A percentile compares a stretch with the other conserved stretches of the same genome.
phyloP scores from a whole-genome alignment of 176 grass and related monocot species.

The Phoenix roebelenii region DNA sequence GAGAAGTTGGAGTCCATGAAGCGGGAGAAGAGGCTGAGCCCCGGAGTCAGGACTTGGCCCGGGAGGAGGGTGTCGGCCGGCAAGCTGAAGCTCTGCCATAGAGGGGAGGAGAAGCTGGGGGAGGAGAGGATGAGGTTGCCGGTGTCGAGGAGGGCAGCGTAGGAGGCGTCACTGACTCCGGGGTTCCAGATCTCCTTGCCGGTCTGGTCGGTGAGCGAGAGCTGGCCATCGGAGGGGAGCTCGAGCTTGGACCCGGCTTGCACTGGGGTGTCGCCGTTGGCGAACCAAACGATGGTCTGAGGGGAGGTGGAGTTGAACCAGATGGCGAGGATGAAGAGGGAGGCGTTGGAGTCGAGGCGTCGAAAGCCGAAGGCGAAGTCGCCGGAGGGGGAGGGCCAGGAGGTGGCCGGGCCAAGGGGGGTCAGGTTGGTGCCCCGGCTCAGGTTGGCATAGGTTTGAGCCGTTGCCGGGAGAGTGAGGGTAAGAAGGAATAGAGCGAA shows the following conservation, averaged over 20 bases:
- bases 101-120: too few species aligned
- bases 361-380: slow-evolving; percentile 35
- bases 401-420: background rate
- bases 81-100: too few species aligned
- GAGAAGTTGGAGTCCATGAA: slow-evolving; percentile 19
- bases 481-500: background rate
- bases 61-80: slow-evolving; percentile 6
- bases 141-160: too few species aligned
- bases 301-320: slow-evolving; percentile 21
- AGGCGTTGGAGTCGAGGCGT: slow-evolving; percentile 6
- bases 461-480: background rate
- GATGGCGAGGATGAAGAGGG: slow-evolving; percentile 24
- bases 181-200: too few species aligned
- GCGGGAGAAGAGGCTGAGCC: background rate
- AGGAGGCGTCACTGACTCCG: too few species aligned
- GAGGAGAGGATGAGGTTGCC: too few species aligned
- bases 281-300: slow-evolving; percentile 22
- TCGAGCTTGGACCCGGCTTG: slow-evolving; percentile 8
- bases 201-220: slow-evolving; percentile 7
- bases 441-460: slow-evolving; percentile 17
- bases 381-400: slow-evolving; percentile 14
- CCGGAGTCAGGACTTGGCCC: background rate
- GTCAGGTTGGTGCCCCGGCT: slow-evolving; percentile 10
- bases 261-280: background rate
- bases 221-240: background rate